These are phyloP conservation scores for Coniferiporia weirii DNA, from an alignment of 1,284 basidiomycete genomes.

Conservation along the genomic window DNA sequence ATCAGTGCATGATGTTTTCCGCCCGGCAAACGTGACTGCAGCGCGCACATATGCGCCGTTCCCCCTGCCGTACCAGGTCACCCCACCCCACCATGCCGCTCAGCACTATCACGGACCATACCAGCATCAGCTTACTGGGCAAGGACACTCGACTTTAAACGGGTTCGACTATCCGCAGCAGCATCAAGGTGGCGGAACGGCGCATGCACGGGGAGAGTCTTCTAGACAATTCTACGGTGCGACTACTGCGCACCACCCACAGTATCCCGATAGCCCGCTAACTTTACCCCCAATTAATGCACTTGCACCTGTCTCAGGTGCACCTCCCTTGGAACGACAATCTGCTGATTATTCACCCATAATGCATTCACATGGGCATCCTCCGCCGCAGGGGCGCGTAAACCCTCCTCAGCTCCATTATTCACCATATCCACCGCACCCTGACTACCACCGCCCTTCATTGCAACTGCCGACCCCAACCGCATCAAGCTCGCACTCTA, in stretches of 20 bases:
- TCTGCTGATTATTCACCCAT: constrained; percentile 5
- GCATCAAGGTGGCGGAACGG: background rate
- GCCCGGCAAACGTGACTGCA: constrained; percentile 26
- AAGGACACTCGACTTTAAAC: background rate
- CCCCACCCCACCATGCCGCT: constrained; percentile 1
- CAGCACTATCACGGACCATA: constrained; percentile 1
- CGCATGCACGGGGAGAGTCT: background rate
- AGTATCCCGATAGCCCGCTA: constrained; percentile 1
- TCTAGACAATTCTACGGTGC: constrained; percentile 10
- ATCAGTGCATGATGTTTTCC: constrained; percentile 24
- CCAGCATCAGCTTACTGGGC: constrained; percentile 7
- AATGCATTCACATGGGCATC: background rate
- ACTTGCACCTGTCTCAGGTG: background rate
- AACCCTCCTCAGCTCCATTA: background rate
- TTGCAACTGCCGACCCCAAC: constrained; percentile 13
- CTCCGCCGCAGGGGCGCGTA: background rate
- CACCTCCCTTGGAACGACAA: background rate
- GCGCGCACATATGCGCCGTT: constrained; percentile 54
- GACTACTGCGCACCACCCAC: background rate
- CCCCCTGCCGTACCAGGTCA: constrained; percentile 27
- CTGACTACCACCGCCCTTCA: constrained; percentile 4
- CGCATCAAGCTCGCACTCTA: constrained; percentile 13
- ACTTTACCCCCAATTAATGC: constrained; percentile 4
- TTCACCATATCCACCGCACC: background rate
- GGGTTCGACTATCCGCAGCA: constrained; percentile 10